Percentiles rank a stretch among this genome's conserved stretches.
Conservation (phyloP, 2,329 filamentous ascomycete genomes). For the Ophiocordyceps camponoti-floridani region DNA sequence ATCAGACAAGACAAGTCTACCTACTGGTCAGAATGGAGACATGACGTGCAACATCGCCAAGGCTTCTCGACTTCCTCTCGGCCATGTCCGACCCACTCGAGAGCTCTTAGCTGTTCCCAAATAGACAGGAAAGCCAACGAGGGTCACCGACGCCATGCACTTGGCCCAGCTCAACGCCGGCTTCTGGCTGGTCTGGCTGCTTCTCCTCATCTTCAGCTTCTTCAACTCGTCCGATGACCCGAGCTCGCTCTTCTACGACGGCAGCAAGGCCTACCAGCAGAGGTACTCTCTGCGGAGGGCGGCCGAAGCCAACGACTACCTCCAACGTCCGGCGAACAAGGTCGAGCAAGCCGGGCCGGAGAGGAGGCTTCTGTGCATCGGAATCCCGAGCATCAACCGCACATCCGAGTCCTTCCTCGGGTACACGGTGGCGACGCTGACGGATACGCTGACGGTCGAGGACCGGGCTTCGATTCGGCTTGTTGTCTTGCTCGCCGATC, state of each 20-base stretch:
- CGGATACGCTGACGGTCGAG: conserved; percentile 11
- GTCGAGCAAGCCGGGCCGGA: neutral
- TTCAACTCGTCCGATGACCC: conserved; percentile 16
- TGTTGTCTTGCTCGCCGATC: conserved; percentile 16
- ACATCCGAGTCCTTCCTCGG: conserved; percentile 11
- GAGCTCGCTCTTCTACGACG: conserved; percentile 15
- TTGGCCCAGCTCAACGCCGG: conserved; percentile 7
- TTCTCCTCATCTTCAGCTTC: conserved; percentile 10
- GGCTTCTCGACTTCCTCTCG: neutral
- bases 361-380: conserved; percentile 10
- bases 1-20: no score
- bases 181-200: conserved; percentile 14
- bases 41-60: neutral
- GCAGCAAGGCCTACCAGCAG: conserved; percentile 9
- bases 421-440: conserved; percentile 13
- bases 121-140: neutral
- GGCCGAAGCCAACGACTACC: conserved; percentile 10
- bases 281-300: conserved; percentile 10
- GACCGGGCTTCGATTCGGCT: conserved; percentile 15
- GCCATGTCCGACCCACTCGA: no score
- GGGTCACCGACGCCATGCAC: neutral
- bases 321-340: conserved; percentile 3
- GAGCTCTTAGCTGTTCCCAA: neutral
- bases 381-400: conserved; percentile 17
- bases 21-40: neutral